These are phyloP conservation scores for Trichophyton rubrum DNA, from an alignment of 2,329 filamentous ascomycete genomes.

Conservation along the genomic window DNA sequence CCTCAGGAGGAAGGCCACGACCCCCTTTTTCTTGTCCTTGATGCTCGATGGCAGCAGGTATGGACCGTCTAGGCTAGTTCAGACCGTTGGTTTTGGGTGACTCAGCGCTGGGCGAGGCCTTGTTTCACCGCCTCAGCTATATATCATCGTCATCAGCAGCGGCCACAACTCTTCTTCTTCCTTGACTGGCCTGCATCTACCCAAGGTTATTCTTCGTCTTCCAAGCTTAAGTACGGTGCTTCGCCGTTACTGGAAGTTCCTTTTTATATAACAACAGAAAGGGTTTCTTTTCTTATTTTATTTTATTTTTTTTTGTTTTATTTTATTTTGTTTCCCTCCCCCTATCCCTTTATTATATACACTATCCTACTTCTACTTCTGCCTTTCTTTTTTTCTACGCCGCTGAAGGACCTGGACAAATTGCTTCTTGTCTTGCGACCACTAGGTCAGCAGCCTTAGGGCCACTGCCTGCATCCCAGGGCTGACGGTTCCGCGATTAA, in stretches of 20 bases:
- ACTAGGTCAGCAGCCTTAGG: not conserved
- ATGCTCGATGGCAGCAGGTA: not conserved
- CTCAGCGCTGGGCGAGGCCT: conserved; percentile 4
- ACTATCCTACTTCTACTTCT: not conserved
- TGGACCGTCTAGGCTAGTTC: not conserved
- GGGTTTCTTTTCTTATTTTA: not conserved
- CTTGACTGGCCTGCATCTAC: not conserved
- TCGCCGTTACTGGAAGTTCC: not conserved
- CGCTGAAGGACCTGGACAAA: not conserved
- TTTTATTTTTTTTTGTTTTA: not conserved
- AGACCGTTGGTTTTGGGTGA: not conserved
- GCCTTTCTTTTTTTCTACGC: not conserved
- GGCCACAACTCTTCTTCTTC: not conserved
- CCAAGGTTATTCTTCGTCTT: not conserved
- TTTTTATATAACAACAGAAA: not conserved
- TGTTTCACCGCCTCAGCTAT: not conserved
- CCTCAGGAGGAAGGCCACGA: conserved; percentile 1
- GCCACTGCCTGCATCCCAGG: not conserved
- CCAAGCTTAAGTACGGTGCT: not conserved
- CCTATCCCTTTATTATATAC: not conserved
- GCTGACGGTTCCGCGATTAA: not conserved
- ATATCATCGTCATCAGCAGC: not conserved
- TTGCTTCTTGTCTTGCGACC: not conserved
- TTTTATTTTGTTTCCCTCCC: not conserved
- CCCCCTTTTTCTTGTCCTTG: not conserved